These are phyloP conservation scores for Hypoxylon trugodes DNA, from an alignment of 495 filamentous ascomycete genomes.

Conservation along the genomic window DNA sequence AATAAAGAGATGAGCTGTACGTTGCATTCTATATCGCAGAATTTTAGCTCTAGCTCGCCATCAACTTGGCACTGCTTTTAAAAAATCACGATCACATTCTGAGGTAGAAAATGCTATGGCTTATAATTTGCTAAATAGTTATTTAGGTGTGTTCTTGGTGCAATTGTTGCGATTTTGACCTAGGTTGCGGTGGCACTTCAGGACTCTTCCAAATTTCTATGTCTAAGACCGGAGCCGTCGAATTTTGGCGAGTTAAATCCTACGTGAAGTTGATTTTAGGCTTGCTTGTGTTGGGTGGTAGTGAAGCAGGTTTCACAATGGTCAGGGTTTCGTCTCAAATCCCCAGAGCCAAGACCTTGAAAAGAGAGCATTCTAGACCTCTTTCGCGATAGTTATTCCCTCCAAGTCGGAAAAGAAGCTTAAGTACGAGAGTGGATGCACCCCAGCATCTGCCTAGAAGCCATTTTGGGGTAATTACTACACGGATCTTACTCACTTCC, in stretches of 20 bases:
- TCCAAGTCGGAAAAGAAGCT: conserved; percentile 15
- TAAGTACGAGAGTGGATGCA: conserved; percentile 1
- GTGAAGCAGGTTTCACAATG: conserved; percentile 32
- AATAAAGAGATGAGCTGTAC: not conserved
- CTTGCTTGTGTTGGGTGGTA: conserved; percentile 14
- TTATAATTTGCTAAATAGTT: not conserved
- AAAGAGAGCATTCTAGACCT: conserved; percentile 19
- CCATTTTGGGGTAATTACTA: conserved; percentile 3
- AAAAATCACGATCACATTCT: not conserved
- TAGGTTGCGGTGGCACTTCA: no score
- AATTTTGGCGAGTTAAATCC: not conserved
- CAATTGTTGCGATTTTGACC: no score
- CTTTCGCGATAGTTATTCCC: conserved; percentile 5
- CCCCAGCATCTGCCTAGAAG: not conserved
- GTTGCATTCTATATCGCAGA: not conserved
- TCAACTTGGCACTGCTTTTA: not conserved
- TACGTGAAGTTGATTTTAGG: conserved; percentile 23
- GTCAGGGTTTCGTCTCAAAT: conserved; percentile 33
- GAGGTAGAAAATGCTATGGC: no score
- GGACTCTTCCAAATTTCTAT: no score
- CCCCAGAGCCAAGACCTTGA: conserved; percentile 2
- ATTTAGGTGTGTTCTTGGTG: no score
- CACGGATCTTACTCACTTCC: conserved; percentile 19
- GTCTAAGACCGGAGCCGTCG: not conserved
- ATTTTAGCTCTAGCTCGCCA: not conserved